Conservation (phyloP, 1,284 basidiomycete genomes). For the Malassezia japonica region DNA sequence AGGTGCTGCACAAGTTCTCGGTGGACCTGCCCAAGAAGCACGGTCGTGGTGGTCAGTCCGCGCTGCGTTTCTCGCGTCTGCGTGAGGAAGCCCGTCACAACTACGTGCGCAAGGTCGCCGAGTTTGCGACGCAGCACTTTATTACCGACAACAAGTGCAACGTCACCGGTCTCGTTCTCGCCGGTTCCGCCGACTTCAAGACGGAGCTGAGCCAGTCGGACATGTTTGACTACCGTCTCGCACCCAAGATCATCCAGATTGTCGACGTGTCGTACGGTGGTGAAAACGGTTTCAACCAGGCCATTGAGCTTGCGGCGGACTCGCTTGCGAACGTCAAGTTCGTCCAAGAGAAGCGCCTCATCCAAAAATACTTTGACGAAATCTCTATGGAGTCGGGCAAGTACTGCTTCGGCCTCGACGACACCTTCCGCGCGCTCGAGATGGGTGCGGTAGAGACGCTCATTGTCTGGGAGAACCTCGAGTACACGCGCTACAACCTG, state of each 20-base stretch:
- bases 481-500: constrained; percentile 39
- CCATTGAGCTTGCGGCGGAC: constrained; percentile 91
- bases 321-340: constrained; percentile 97
- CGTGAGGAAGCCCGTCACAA: constrained; percentile 99
- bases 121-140: constrained; percentile 92
- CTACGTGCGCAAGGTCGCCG: constrained; percentile 97
- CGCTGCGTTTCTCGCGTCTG: constrained; percentile 97
- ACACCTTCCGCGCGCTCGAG: constrained; percentile 92
- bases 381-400: constrained; percentile 94
- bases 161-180: constrained; percentile 89
- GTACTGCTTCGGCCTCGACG: constrained; percentile 96
- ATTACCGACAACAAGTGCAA: constrained; percentile 98
- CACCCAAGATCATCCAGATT: constrained; percentile 60
- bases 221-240: constrained; percentile 81
- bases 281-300: constrained; percentile 98
- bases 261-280: constrained; percentile 97
- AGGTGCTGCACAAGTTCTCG: constrained; percentile 93
- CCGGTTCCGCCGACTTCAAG: constrained; percentile 97
- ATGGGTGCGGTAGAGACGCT: constrained; percentile 93
- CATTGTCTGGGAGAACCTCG: constrained; percentile 87
- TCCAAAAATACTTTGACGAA: constrained; percentile 95
- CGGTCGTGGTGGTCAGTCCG: constrained; percentile 99
- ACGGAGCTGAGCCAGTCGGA: constrained; percentile 92
- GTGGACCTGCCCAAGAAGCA: constrained; percentile 99
- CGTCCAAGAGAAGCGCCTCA: constrained; percentile 82